Percentiles rank a stretch among this genome's conserved stretches.
These are phyloP conservation scores for Polymyxa betae DNA, from an alignment of 208 protist species.

Conservation along the genomic window DNA sequence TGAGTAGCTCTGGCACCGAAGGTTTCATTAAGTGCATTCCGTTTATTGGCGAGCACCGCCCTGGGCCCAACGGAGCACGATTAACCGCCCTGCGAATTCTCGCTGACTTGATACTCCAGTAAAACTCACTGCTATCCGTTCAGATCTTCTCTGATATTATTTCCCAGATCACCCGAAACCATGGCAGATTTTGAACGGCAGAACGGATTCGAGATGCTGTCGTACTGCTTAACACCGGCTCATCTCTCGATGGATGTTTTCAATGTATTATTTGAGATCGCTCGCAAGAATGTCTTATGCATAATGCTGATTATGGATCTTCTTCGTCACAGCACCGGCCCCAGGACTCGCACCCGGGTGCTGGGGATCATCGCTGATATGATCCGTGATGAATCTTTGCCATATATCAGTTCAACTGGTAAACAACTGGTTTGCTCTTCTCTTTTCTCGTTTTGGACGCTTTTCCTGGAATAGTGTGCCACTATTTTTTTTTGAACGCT, in stretches of 20 bases:
- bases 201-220: neutral
- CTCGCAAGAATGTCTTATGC: neutral
- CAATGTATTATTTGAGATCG: neutral
- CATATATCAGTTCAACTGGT: too few relatives aligned
- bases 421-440: too few relatives aligned
- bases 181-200: neutral
- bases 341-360: neutral
- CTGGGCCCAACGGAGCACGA: neutral
- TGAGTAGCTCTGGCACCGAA: neutral
- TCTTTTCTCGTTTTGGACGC: too few relatives aligned
- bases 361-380: neutral
- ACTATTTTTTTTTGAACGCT: too few relatives aligned
- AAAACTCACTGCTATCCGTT: too few relatives aligned
- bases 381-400: slow-evolving; percentile 3
- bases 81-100: neutral
- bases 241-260: neutral
- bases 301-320: neutral
- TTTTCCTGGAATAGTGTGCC: too few relatives aligned
- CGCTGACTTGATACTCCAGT: neutral
- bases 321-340: neutral
- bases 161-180: neutral
- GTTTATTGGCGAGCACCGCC: neutral
- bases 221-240: neutral
- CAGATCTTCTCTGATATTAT: too few relatives aligned
- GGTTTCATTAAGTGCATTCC: neutral